Base-by-base conservation (phyloP, 2,329 filamentous ascomycete species). In the Remersonia thermophila region DNA sequence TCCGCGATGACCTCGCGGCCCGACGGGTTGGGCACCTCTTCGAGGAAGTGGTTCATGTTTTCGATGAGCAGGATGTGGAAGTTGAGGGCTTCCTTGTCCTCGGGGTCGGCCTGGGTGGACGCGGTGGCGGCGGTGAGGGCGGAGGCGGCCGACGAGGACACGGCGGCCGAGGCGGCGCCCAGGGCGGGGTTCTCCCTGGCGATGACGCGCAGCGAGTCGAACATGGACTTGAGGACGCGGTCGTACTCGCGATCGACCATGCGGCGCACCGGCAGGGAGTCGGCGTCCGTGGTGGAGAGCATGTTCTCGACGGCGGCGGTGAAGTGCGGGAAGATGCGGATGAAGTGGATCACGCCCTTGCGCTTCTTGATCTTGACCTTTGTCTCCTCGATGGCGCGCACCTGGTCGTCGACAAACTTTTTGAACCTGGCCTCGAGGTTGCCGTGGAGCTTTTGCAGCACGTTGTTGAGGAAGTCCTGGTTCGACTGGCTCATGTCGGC, bases 361-460 rank as follows among this genome's bases (percentile, higher is more conserved):
- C 91, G 81, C 67, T 96, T 96, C 67, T 94, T 95, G 60, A 95
- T 86, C 66, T 95, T 95, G 57, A 98, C 89, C 60, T 96, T 96
- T 27, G 87, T 96, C 43, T 96, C 91, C 60, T 96, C 91, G 45
- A 96, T 94, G 4, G 86, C 87, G 17, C 84, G 83, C 40, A 96
- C 82, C 56, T 98, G 91, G 45, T 94, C 85, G 47, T 96, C 89
- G 7, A 96, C 77, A 50, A 96, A 95, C 44, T 83, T 85, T 42
- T 71, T 77, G 62, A 94, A 95, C 3, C 83, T 73, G 2, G 73
- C 71, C 47, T 81, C 75, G 13, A 96, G 66, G 29, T 73, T 73
- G 38, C 76, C 71, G 47, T 91, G 83, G 8, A 93, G 65, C 52
- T 84, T 86, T 49, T 91, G 81, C 3, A 96, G 63, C 2, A 82